Percentiles rank a stretch among this genome's conserved stretches.
These are phyloP conservation scores for Quercus lobata DNA, from an alignment of 331 rosid species.

Conservation along the genomic window DNA sequence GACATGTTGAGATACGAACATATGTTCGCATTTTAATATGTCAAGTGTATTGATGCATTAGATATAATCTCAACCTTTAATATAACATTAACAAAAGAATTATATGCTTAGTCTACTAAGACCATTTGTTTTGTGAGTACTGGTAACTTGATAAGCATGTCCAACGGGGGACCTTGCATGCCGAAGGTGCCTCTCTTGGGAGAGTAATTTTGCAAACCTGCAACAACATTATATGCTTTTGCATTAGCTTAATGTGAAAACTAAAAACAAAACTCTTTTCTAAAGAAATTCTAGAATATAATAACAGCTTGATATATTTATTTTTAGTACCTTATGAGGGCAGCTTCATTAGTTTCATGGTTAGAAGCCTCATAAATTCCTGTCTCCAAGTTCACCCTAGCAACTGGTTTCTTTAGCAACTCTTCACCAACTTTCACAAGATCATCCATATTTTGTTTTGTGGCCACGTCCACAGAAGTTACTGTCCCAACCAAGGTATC, in stretches of 20 bases:
- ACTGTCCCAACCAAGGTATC: constrained; percentile 28
- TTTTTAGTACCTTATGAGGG: constrained; percentile 43
- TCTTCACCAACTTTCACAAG: constrained; percentile 42
- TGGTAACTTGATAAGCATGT: neutral
- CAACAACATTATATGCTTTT: neutral
- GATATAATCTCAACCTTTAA: too few relatives aligned
- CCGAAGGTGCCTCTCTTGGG: constrained; percentile 55
- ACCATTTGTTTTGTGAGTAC: too few relatives aligned
- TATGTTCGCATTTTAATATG: too few relatives aligned
- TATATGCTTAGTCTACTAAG: too few relatives aligned
- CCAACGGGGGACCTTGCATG: constrained; percentile 40
- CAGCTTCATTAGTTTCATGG: constrained; percentile 51
- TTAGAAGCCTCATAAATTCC: constrained; percentile 22
- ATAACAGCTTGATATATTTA: neutral
- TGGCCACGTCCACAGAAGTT: constrained; percentile 48
- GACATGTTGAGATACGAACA: too few relatives aligned
- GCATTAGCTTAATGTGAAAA: neutral
- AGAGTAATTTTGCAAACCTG: constrained; percentile 58
- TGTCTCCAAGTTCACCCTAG: constrained; percentile 43
- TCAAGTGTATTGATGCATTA: too few relatives aligned
- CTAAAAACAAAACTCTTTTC: neutral
- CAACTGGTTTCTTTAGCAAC: constrained; percentile 39
- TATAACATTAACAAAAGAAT: too few relatives aligned
- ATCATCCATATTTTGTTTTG: constrained; percentile 33
- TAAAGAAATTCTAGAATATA: neutral